Conservation (phyloP, 108 stramenopile species). For the Skeletonema grethae region DNA sequence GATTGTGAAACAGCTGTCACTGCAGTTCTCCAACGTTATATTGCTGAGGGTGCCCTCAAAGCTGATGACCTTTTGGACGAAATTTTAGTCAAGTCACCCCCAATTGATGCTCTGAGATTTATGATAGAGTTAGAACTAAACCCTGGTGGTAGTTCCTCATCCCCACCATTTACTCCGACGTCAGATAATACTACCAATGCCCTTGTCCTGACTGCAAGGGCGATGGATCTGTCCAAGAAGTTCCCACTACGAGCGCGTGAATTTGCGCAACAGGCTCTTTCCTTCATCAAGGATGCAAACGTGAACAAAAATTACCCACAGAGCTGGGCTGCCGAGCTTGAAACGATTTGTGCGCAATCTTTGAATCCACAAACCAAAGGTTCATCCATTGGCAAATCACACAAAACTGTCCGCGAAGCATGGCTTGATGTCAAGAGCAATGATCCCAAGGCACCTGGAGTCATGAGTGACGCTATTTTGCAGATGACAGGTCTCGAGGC, state of each 20-base stretch:
- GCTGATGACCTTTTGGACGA: constrained; percentile 24
- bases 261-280: constrained; percentile 10
- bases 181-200: constrained; percentile 1
- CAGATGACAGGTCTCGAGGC: constrained; percentile 65
- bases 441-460: constrained; percentile 13
- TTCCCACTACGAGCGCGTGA: constrained; percentile 14
- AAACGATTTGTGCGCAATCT: background rate
- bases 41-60: constrained; percentile 12
- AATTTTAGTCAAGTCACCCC: background rate
- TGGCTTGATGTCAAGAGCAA: constrained; percentile 4
- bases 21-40: constrained; percentile 7
- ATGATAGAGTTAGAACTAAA: constrained; percentile 12
- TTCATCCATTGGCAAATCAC: background rate
- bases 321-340: background rate
- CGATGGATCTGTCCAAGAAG: constrained; percentile 6
- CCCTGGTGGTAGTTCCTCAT: background rate
- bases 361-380: background rate
- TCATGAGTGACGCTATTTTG: constrained; percentile 17
- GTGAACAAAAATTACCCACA: background rate
- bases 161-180: constrained; percentile 4
- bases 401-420: background rate
- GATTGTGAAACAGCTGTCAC: constrained; percentile 2
- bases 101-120: constrained; percentile 11
- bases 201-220: constrained; percentile 13
- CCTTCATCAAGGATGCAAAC: background rate